Conservation (phyloP, 371 early-diverging fungal species). For the Phascolomyces articulosus region DNA sequence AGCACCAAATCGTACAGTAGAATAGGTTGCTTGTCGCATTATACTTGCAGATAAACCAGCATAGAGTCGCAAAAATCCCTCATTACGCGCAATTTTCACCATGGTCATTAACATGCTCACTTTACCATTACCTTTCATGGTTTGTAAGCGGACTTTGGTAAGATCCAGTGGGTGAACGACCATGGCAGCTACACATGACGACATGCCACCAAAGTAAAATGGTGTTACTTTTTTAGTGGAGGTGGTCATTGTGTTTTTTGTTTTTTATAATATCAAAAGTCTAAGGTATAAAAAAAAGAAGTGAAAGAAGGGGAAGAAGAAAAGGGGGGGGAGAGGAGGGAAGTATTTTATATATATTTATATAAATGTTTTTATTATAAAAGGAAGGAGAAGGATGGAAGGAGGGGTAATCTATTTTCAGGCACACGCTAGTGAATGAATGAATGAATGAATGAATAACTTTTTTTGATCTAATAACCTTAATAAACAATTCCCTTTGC, state of each 20-base stretch:
- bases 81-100: slow-evolving; percentile 33
- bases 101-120: slow-evolving; percentile 40
- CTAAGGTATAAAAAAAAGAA: background rate
- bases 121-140: slow-evolving; percentile 29
- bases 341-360: background rate
- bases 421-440: too few species aligned
- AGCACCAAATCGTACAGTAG: slow-evolving; percentile 65
- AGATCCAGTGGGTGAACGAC: slow-evolving; percentile 86
- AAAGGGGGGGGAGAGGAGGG: background rate
- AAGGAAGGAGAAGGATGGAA: background rate
- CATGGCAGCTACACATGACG: slow-evolving; percentile 64
- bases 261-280: background rate
- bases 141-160: slow-evolving; percentile 87
- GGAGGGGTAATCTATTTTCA: background rate
- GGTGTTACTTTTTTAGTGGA: slow-evolving; percentile 28
- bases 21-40: slow-evolving; percentile 68
- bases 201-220: slow-evolving; percentile 65
- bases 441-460: too few species aligned
- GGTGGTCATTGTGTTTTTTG: background rate
- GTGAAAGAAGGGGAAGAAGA: background rate
- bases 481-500: too few species aligned
- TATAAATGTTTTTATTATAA: background rate
- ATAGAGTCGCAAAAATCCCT: slow-evolving; percentile 52
- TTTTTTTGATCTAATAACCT: background rate
- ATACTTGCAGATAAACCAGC: slow-evolving; percentile 66